These are phyloP conservation scores for Vigna nakashimae DNA, from an alignment of 306 rosid genomes.

Conservation along the genomic window DNA sequence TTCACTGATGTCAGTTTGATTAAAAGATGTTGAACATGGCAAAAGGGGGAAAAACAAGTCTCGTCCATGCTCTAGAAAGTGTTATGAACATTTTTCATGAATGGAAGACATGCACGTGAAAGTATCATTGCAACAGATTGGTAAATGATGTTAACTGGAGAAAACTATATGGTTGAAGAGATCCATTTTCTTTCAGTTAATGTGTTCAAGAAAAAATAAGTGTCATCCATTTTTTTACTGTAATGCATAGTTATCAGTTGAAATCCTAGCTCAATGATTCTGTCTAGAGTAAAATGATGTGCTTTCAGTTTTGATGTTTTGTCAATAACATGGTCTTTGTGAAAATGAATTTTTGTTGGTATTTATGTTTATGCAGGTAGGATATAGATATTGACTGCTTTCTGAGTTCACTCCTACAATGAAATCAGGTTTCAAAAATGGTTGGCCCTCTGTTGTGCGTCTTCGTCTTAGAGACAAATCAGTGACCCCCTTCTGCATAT, in stretches of 20 bases:
- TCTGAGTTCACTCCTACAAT: conserved; percentile 58
- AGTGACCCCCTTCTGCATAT: conserved; percentile 72
- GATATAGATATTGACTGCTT: conserved; percentile 49
- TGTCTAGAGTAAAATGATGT: not conserved
- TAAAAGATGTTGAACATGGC: conserved; percentile 13
- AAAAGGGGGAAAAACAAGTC: not conserved
- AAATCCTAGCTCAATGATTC: not conserved
- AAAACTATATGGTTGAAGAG: conserved; percentile 23
- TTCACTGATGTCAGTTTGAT: not conserved
- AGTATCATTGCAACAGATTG: conserved; percentile 22
- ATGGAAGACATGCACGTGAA: conserved; percentile 25
- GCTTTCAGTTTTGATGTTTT: conserved; percentile 27
- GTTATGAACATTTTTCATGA: conserved; percentile 13
- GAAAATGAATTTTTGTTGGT: conserved; percentile 10
- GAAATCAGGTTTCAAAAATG: conserved; percentile 74
- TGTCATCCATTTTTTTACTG: not conserved
- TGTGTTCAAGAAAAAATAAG: not conserved
- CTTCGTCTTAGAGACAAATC: conserved; percentile 77
- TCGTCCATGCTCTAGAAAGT: conserved; percentile 9
- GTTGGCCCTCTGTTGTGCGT: conserved; percentile 74
- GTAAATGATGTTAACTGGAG: conserved; percentile 19
- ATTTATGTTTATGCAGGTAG: conserved; percentile 53
- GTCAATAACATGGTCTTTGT: not conserved
- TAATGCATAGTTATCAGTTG: conserved; percentile 5
- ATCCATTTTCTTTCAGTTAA: conserved; percentile 28